Evolutionary conservation across 179 eudicot genomes (phyloP), one percentile per base, ranked within the genome.

Genomic region (Actinidia polygama): DNA sequence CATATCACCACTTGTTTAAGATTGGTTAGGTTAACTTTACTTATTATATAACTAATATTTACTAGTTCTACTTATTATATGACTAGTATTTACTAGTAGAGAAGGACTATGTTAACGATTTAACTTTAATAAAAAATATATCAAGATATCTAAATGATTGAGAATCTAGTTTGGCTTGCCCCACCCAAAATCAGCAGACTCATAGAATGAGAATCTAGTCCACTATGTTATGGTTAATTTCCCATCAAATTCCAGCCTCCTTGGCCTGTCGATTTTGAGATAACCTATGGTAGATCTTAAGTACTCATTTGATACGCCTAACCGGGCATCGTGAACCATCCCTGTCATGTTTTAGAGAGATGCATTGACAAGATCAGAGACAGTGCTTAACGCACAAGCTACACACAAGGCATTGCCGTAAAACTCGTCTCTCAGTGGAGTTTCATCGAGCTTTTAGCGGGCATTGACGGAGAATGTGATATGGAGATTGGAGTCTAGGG

Each of bases 151-250:
- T n/a, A n/a, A n/a, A n/a, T n/a, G n/a, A n/a, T n/a, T n/a, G n/a
- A n/a, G n/a, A n/a, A n/a, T n/a, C n/a, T n/a, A n/a, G n/a, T n/a
- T n/a, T n/a, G 99, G 98, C 61, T 82, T 89, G 51, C 98, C 99
- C 92, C 94, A 90, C 5, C 98, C 99, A 47, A 96, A 96, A 91
- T 96, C 98, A 8, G 98, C 94, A 1, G 95, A 90, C 80, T 96
- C 98, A 69, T 96, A 96, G 0, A 95, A 89, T 1, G 94, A 86
- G 53, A 96, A 95, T 61, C 98, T 88, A 50, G 99, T 96, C 98
- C 99, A 96, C 82, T 96, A 98, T 16, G 99, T 93, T 75, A 96
- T 90, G 1, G 96, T 88, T 87, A 96, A 59, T 64, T 96, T 96
- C 6, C 98, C 99, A 19, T 91, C 98, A 79, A 95, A 96, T 80